These are phyloP conservation scores for Arabidopsis arenosa DNA, from an alignment of 345 rosid genomes.

Conservation along the genomic window DNA sequence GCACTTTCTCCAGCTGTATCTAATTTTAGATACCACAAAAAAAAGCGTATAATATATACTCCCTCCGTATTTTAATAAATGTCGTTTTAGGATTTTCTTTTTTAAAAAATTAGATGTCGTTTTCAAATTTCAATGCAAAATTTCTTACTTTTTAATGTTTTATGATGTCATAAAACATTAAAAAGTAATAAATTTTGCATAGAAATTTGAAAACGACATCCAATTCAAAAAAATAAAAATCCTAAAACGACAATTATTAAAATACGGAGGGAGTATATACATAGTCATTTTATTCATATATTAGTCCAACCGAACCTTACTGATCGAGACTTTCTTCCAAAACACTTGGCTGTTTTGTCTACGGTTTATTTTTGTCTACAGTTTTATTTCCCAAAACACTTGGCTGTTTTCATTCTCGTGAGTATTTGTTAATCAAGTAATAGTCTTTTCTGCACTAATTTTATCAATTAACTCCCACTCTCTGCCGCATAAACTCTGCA, in stretches of 20 bases:
- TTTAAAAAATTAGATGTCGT: no score
- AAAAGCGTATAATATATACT: not conserved
- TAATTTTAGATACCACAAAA: not conserved
- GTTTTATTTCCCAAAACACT: constrained; percentile 3
- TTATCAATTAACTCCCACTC: not conserved
- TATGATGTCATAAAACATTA: no score
- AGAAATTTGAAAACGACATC: no score
- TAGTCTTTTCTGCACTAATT: not conserved
- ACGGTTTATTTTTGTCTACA: not conserved
- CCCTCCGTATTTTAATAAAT: no score
- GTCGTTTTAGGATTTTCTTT: no score
- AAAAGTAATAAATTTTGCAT: no score
- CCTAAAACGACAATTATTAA: no score
- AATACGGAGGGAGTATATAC: no score
- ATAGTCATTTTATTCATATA: not conserved
- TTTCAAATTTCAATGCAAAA: no score
- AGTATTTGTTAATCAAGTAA: not conserved
- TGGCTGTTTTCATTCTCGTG: not conserved
- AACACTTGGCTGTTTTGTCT: no score
- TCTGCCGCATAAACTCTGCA: not conserved
- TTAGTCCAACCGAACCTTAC: constrained; percentile 18
- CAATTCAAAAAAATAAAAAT: no score
- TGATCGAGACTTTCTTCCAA: not conserved
- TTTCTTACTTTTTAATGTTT: no score
- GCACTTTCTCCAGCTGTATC: constrained; percentile 19